Conservation (phyloP, 2,329 filamentous ascomycete species). For the Helotiales sp. region DNA sequence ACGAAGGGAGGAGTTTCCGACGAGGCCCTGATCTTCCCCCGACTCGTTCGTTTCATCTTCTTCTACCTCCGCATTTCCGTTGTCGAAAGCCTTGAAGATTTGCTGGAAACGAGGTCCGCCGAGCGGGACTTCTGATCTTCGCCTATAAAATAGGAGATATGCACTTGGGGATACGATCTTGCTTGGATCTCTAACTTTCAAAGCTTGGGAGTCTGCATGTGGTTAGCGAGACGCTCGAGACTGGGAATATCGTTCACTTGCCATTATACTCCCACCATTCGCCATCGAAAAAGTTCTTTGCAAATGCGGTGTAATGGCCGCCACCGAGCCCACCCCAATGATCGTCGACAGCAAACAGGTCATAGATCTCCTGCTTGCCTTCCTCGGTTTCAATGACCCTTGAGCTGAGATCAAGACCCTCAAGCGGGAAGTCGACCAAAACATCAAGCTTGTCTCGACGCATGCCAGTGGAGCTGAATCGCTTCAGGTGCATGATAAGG, state of each 20-base stretch:
- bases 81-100: constrained; percentile 65
- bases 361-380: constrained; percentile 82
- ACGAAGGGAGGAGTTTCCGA: constrained; percentile 78
- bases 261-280: constrained; percentile 98
- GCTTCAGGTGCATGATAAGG: constrained; percentile 90
- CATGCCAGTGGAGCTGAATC: constrained; percentile 82
- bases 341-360: constrained; percentile 93
- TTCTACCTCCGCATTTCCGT: constrained; percentile 46
- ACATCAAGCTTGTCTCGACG: constrained; percentile 91
- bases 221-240: constrained; percentile 41
- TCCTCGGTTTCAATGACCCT: constrained; percentile 79
- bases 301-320: constrained; percentile 93
- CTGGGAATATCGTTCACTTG: constrained; percentile 46
- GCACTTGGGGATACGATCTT: constrained; percentile 73
- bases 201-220: constrained; percentile 70
- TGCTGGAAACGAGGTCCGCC: constrained; percentile 75
- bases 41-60: constrained; percentile 48
- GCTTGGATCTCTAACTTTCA: constrained; percentile 57
- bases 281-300: constrained; percentile 85
- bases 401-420: constrained; percentile 78
- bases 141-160: constrained; percentile 94
- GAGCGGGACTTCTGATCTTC: constrained; percentile 73
- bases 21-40: constrained; percentile 89
- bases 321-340: constrained; percentile 92
- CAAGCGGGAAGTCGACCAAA: constrained; percentile 86